A percentile compares a stretch with the other conserved stretches of the same genome.
phyloP scores from a whole-genome alignment of 108 stramenopile genomes.

The Craspedostauros australis region DNA sequence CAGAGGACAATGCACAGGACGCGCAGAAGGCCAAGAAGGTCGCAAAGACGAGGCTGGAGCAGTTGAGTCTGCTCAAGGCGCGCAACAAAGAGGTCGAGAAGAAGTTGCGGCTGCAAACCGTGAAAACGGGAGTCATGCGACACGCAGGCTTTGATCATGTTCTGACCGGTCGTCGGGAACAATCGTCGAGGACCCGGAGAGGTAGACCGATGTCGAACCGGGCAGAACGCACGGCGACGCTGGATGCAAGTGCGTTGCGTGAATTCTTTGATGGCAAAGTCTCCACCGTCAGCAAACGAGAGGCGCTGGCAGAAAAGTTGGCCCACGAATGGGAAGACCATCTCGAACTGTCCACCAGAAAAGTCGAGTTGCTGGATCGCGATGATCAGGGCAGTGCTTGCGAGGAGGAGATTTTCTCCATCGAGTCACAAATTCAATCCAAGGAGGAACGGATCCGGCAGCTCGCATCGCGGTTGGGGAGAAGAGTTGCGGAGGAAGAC shows the following conservation, averaged over 20 bases:
- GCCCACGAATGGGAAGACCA: conserved; percentile 71
- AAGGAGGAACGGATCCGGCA: conserved; percentile 59
- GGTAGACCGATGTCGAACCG: background rate
- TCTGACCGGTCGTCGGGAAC: conserved; percentile 39
- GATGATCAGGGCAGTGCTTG: background rate
- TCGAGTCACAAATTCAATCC: conserved; percentile 43
- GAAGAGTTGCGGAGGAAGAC: background rate
- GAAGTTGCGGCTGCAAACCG: conserved; percentile 45
- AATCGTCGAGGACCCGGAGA: background rate
- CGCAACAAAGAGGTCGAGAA: conserved; percentile 71
- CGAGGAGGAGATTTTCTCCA: conserved; percentile 16
- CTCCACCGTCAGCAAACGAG: conserved; percentile 40
- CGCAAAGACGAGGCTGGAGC: conserved; percentile 34
- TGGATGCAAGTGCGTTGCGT: conserved; percentile 25
- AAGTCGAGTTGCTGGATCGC: conserved; percentile 14
- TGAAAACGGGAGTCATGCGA: conserved; percentile 53
- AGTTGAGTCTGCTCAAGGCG: conserved; percentile 34
- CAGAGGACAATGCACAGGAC: conserved; percentile 27
- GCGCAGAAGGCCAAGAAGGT: conserved; percentile 62
- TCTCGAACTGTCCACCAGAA: conserved; percentile 33
- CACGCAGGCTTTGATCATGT: conserved; percentile 61
- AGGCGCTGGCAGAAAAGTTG: conserved; percentile 54
- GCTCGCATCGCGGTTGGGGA: conserved; percentile 38
- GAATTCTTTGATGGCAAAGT: conserved; percentile 54
- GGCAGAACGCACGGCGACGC: background rate